Evolutionary conservation across 140 eudicot genomes (phyloP).

Genomic region (Bidens hawaiensis): DNA sequence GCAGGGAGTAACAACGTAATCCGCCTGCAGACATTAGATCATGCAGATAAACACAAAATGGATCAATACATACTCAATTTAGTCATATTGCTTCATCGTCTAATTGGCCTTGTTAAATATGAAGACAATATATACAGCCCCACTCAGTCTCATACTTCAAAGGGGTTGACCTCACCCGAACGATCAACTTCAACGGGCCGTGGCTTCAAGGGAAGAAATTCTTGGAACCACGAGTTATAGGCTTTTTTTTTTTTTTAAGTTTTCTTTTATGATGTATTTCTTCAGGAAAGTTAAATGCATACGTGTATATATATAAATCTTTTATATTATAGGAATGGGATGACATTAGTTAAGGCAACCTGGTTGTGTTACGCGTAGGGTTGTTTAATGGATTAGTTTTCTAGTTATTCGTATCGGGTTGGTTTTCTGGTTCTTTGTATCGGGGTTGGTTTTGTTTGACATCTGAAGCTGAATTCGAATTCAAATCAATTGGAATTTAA

Average conservation of each 20-base stretch:
- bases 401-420: too few species aligned
- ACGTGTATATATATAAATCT: slow-evolving; percentile 13
- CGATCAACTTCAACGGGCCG: slow-evolving; percentile 7
- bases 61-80: slow-evolving; percentile 59
- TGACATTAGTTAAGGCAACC: too few species aligned
- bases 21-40: slow-evolving; percentile 80
- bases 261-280: slow-evolving; percentile 2
- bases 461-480: too few species aligned
- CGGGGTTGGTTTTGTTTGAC: too few species aligned
- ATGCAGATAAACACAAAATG: slow-evolving; percentile 68
- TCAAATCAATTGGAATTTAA: too few species aligned
- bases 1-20: slow-evolving; percentile 41
- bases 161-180: slow-evolving; percentile 30
- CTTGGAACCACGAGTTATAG: too few species aligned
- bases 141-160: slow-evolving; percentile 39
- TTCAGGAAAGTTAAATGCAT: slow-evolving; percentile 5
- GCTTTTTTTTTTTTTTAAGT: slow-evolving; percentile 16
- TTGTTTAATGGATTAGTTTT: too few species aligned
- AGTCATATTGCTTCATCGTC: slow-evolving; percentile 65
- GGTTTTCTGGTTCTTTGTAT: too few species aligned
- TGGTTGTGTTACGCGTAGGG: too few species aligned
- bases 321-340: neutral
- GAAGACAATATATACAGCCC: slow-evolving; percentile 51
- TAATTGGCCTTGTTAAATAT: slow-evolving; percentile 42
- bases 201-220: too few species aligned